Evolutionary conservation across 2,329 filamentous ascomycete species (phyloP).

Genomic region (Paecilomyces dactylethromorphus): DNA sequence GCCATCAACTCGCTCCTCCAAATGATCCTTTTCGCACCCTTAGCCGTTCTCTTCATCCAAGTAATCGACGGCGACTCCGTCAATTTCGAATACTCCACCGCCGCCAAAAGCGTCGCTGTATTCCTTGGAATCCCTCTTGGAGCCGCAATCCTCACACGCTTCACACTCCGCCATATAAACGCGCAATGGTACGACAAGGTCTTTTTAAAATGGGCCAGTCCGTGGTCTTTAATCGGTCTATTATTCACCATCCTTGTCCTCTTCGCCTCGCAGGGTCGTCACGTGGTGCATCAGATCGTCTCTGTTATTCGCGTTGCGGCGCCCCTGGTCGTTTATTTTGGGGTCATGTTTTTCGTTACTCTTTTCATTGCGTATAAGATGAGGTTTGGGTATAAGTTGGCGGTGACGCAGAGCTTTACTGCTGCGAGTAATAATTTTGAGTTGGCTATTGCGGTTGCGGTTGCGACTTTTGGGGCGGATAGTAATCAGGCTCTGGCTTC

Average conservation of each 20-base stretch:
- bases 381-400: conserved; percentile 66
- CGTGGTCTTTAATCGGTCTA: conserved; percentile 73
- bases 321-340: conserved; percentile 75
- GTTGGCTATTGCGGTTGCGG: conserved; percentile 79
- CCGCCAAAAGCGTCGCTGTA: conserved; percentile 73
- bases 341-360: conserved; percentile 65
- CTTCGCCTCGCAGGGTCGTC: conserved; percentile 72
- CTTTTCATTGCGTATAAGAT: conserved; percentile 45
- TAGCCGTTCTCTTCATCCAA: conserved; percentile 63
- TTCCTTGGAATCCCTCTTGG: conserved; percentile 80
- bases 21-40: conserved; percentile 65
- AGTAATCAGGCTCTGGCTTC: conserved; percentile 76
- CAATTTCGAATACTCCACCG: conserved; percentile 54
- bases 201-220: conserved; percentile 63
- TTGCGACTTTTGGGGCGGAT: conserved; percentile 69
- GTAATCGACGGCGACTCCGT: conserved; percentile 54
- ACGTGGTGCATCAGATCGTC: conserved; percentile 76
- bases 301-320: conserved; percentile 75
- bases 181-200: conserved; percentile 54
- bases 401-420: conserved; percentile 75
- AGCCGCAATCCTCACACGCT: conserved; percentile 68
- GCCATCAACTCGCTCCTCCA: conserved; percentile 72
- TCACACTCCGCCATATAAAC: conserved; percentile 52
- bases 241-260: conserved; percentile 82
- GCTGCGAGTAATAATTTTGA: conserved; percentile 89